Conservation (phyloP, 164 flowering plant genomes). For the Piper betle region DNA sequence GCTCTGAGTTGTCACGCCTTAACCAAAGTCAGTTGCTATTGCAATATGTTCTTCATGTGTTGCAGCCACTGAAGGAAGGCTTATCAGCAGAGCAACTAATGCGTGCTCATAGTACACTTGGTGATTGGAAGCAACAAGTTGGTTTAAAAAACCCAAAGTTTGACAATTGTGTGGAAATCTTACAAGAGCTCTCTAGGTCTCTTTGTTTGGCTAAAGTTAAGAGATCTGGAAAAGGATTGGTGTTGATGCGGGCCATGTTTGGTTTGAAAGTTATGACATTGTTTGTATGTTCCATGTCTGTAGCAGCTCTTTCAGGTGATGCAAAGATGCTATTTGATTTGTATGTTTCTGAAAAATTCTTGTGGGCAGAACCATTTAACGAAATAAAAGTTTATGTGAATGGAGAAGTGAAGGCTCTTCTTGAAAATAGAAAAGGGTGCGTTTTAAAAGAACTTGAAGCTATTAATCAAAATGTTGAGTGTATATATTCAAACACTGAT, state of each 20-base stretch:
- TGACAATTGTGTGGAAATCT: conserved; percentile 29
- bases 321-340: conserved; percentile 33
- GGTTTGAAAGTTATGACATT: conserved; percentile 63
- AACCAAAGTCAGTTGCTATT: conserved; percentile 68
- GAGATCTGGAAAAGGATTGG: conserved; percentile 68
- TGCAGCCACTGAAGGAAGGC: conserved; percentile 16
- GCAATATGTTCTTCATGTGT: conserved; percentile 41
- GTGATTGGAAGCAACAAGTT: conserved; percentile 55
- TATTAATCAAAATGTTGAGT: conserved; percentile 34
- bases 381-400: conserved; percentile 43
- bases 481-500: conserved; percentile 25
- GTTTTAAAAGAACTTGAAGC: conserved; percentile 56
- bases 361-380: conserved; percentile 56
- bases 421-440: conserved; percentile 17
- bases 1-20: conserved; percentile 62
- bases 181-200: conserved; percentile 33
- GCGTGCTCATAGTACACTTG: conserved; percentile 39
- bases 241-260: conserved; percentile 76
- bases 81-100: conserved; percentile 27
- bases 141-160: conserved; percentile 39
- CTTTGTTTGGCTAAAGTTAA: conserved; percentile 55
- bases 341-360: conserved; percentile 29
- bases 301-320: conserved; percentile 55
- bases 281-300: conserved; percentile 52
- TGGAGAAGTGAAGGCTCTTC: conserved; percentile 28